These are phyloP conservation scores for Ceratobasidium sp. DNA, from an alignment of 1,284 basidiomycete genomes.

Conservation along the genomic window DNA sequence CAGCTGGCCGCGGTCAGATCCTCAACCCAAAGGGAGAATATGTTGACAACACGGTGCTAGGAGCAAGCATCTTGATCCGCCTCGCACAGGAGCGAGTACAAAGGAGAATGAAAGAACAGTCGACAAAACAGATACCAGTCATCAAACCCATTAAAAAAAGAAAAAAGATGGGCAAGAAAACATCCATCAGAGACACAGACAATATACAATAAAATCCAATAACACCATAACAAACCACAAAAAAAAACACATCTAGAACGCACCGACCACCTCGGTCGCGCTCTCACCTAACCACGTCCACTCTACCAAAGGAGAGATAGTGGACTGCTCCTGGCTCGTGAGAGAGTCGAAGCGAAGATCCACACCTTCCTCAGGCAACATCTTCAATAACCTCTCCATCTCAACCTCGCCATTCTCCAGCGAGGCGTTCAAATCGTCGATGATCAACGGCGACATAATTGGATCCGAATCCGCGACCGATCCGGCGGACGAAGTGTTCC, in stretches of 20 bases:
- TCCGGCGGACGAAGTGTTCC: conserved; percentile 40
- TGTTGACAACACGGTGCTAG: conserved; percentile 23
- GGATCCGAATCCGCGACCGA: conserved; percentile 40
- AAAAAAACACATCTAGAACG: conserved; percentile 55
- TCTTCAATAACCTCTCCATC: conserved; percentile 44
- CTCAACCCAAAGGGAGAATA: conserved; percentile 35
- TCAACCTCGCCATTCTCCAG: conserved; percentile 42
- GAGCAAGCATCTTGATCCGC: conserved; percentile 25
- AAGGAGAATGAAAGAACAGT: conserved; percentile 20
- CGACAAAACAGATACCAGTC: conserved; percentile 25
- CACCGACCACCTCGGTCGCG: conserved; percentile 29
- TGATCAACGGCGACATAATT: conserved; percentile 40
- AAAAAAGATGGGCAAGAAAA: conserved; percentile 33
- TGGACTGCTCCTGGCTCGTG: conserved; percentile 29
- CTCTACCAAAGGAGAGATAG: conserved; percentile 29
- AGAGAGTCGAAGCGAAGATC: conserved; percentile 35
- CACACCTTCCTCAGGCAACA: conserved; percentile 40
- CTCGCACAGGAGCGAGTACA: neutral
- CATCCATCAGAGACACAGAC: conserved; percentile 14
- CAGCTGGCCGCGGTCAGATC: conserved; percentile 31
- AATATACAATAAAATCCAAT: conserved; percentile 1
- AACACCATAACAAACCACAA: conserved; percentile 49
- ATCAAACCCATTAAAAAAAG: conserved; percentile 16
- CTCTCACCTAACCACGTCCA: conserved; percentile 38
- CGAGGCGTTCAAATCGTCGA: conserved; percentile 39